These are phyloP conservation scores for Glarea lozoyensis DNA, from an alignment of 495 filamentous ascomycete genomes.

Conservation along the genomic window DNA sequence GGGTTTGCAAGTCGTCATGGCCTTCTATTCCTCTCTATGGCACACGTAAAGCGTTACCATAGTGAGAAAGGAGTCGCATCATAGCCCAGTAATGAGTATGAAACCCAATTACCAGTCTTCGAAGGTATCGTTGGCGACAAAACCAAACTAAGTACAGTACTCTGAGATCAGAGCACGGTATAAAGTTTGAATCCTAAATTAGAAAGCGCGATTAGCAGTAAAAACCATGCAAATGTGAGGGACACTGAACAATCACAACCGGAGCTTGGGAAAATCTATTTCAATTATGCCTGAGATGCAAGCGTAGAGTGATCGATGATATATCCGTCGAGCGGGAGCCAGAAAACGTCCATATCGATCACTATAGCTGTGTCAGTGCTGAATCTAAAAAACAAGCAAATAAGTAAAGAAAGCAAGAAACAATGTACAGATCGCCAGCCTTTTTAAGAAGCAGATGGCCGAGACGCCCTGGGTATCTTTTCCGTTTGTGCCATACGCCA, in stretches of 20 bases:
- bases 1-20: no score
- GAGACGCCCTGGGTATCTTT: conserved; percentile 17
- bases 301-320: conserved; percentile 13
- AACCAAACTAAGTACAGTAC: background rate
- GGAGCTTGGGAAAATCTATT: background rate
- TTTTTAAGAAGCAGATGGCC: conserved; percentile 15
- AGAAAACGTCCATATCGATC: conserved; percentile 13
- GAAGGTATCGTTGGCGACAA: background rate
- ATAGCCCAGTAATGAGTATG: conserved; percentile 1
- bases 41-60: no score
- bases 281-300: background rate
- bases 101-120: background rate
- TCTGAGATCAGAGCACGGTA: background rate
- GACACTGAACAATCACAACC: background rate
- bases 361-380: conserved; percentile 20
- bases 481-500: conserved; percentile 17
- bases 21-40: no score
- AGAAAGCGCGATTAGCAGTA: conserved; percentile 9
- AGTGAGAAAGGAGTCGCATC: no score
- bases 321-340: conserved; percentile 8
- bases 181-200: conserved; percentile 1
- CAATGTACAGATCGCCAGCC: conserved; percentile 5
- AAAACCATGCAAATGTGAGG: conserved; percentile 4
- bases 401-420: conserved; percentile 4
- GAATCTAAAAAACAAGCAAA: conserved; percentile 5